Base-by-base conservation (phyloP, 495 filamentous ascomycete genomes). In the Aspergillus mulundensis region DNA sequence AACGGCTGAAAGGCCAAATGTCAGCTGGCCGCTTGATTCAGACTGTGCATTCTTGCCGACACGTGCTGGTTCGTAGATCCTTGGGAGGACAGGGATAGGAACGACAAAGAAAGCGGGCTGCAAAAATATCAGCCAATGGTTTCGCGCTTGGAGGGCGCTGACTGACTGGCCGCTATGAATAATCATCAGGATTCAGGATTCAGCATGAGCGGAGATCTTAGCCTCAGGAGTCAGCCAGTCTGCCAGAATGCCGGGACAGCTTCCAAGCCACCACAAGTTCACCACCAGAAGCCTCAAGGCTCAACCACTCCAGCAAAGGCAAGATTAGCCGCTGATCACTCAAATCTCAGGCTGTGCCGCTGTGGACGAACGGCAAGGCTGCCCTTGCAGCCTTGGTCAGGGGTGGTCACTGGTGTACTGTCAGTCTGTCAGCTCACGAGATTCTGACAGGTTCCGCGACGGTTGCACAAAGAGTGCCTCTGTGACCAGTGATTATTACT, bases 1-100 rank as follows among this genome's bases (percentile, higher is more conserved):
- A 28, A 19, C 45, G 38, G 15, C n/a, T 16, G 38, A 18, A 18
- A 16, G 38, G 1, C 5, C 38, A 40, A 15, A 6, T n/a, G 15
- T 24, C 28, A 16, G 43, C 43, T 28, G 11, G 43, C 23, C 47
- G 11, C 18, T 50, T 28, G 32, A 40, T 19, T 24, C 32, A 38
- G 23, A 48, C 53, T 55, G 49, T 62, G 32, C 47, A 56, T 50
- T 50, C 21, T 19, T 40, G 34, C 34, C 48, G 50, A 65, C 67
- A 67, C 64, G 67, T 70, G 66, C 58, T 42, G 47, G 57, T 57
- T 65, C 54, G 68, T 66, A 64, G 70, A 71, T 72, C 66, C 58
- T 51, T 32, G 48, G 48, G 48, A 20, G 24, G 20, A 3, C 12
- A 30, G 28, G 30, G 18, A 39, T 19, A 19, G 51, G 23, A 53